These are phyloP conservation scores for Pythium guiyangense DNA, from an alignment of 352 stramenopile species.

Conservation along the genomic window DNA sequence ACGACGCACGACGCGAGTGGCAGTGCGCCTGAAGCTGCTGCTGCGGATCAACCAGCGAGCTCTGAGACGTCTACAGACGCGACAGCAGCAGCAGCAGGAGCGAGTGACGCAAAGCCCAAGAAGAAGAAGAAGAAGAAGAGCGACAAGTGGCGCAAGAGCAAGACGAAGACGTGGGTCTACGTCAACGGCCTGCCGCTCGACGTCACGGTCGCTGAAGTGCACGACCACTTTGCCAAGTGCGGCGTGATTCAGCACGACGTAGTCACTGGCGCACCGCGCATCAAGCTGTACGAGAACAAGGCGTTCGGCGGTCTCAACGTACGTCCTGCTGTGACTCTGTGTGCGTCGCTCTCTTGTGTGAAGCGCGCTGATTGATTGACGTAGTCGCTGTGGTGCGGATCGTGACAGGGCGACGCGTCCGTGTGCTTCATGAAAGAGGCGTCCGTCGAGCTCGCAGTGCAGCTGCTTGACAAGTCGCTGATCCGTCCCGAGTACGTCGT, in stretches of 20 bases:
- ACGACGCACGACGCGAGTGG: too few relatives aligned
- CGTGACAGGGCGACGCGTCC: slow-evolving; percentile 85
- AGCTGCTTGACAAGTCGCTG: slow-evolving; percentile 90
- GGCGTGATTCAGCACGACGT: slow-evolving; percentile 95
- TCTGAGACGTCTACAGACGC: too few relatives aligned
- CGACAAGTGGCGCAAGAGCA: slow-evolving; percentile 79
- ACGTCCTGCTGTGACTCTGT: slow-evolving; percentile 9
- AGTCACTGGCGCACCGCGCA: slow-evolving; percentile 88
- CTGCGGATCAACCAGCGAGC: not conserved
- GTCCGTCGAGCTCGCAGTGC: slow-evolving; percentile 92
- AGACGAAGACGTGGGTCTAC: slow-evolving; percentile 94
- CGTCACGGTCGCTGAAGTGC: slow-evolving; percentile 89
- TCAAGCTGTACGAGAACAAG: slow-evolving; percentile 95
- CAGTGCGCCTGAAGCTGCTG: slow-evolving; percentile 6
- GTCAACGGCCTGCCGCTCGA: slow-evolving; percentile 93
- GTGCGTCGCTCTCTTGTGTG: too few relatives aligned
- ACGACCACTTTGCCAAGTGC: slow-evolving; percentile 92
- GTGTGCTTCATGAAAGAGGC: slow-evolving; percentile 96
- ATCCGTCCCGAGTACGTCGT: slow-evolving; percentile 77
- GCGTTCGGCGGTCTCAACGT: slow-evolving; percentile 87
- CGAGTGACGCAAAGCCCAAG: slow-evolving; percentile 38
- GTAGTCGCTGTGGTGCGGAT: not conserved
- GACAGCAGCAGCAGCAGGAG: slow-evolving; percentile 1
- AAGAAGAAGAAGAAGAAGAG: slow-evolving; percentile 84
- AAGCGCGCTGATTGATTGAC: too few relatives aligned